These are phyloP conservation scores for Leersia perrieri DNA, from an alignment of 176 grass and related monocot genomes.

Conservation along the genomic window DNA sequence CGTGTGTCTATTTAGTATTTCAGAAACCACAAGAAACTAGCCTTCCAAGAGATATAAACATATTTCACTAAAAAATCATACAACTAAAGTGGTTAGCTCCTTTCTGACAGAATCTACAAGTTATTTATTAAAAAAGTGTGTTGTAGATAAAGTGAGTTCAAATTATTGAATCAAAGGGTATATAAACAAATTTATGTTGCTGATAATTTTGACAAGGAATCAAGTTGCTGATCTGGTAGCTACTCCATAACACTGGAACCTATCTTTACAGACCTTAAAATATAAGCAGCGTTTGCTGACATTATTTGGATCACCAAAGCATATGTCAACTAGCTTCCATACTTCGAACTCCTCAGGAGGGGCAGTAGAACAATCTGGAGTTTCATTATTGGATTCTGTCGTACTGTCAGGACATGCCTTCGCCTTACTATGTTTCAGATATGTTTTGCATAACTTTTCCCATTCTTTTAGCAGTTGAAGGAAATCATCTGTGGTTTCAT, in stretches of 20 bases:
- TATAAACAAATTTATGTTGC: not conserved
- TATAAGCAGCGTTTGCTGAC: constrained; percentile 51
- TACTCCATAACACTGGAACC: constrained; percentile 5
- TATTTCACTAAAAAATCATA: not conserved
- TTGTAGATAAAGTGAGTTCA: not conserved
- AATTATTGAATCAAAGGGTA: constrained; percentile 5
- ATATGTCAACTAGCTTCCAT: constrained; percentile 80
- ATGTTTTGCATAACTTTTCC: constrained; percentile 77
- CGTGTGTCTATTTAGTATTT: not conserved
- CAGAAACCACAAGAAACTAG: not conserved
- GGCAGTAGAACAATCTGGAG: constrained; percentile 26
- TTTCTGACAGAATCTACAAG: not conserved
- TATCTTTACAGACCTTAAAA: constrained; percentile 69
- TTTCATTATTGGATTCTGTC: constrained; percentile 45
- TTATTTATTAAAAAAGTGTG: not conserved
- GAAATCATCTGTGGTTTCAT: constrained; percentile 80
- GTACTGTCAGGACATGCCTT: constrained; percentile 4
- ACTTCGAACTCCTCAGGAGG: constrained; percentile 71
- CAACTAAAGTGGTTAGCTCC: not conserved
- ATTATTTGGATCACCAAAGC: constrained; percentile 83
- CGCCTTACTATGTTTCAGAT: constrained; percentile 38
- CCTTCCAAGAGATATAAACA: not conserved
- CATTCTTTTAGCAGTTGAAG: constrained; percentile 76
- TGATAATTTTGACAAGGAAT: constrained; percentile 27
- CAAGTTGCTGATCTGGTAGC: not conserved